These are phyloP conservation scores for Calocera viscosa DNA, from an alignment of 768 basidiomycete species.

Conservation along the genomic window DNA sequence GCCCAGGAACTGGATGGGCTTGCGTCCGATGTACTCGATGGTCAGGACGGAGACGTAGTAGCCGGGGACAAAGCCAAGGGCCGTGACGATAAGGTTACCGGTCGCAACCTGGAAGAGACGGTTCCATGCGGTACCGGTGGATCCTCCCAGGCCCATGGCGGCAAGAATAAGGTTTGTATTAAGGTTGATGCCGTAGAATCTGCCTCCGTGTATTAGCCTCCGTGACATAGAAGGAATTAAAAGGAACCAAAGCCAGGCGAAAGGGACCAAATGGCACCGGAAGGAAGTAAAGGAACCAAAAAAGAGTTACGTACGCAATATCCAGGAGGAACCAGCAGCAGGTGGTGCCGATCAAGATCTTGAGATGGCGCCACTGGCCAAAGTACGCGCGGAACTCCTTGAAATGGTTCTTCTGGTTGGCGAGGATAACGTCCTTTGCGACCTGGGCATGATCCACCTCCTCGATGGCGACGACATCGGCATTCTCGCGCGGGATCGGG, in stretches of 20 bases:
- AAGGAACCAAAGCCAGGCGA: too few relatives aligned
- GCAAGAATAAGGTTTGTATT: slow-evolving; percentile 52
- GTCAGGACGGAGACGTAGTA: slow-evolving; percentile 58
- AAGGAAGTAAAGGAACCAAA: too few relatives aligned
- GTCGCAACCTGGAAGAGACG: slow-evolving; percentile 56
- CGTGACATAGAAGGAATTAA: too few relatives aligned
- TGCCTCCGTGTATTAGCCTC: too few relatives aligned
- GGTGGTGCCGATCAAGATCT: slow-evolving; percentile 54
- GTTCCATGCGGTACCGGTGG: slow-evolving; percentile 44
- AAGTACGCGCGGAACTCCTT: slow-evolving; percentile 56
- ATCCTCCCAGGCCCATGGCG: slow-evolving; percentile 56
- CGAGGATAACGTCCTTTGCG: neutral
- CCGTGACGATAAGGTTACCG: slow-evolving; percentile 60
- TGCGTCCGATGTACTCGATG: slow-evolving; percentile 61
- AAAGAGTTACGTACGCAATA: too few relatives aligned
- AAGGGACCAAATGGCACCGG: too few relatives aligned
- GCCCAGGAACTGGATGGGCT: slow-evolving; percentile 62
- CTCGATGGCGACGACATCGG: neutral
- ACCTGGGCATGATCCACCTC: neutral
- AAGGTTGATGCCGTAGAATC: slow-evolving; percentile 56
- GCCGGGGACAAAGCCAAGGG: slow-evolving; percentile 65
- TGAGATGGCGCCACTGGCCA: slow-evolving; percentile 57
- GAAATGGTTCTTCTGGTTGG: neutral
- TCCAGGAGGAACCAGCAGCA: slow-evolving; percentile 66
- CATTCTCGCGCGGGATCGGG: neutral